phyloP scores from a whole-genome alignment of 129 eudicot genomes.

The Lactuca sativa region DNA sequence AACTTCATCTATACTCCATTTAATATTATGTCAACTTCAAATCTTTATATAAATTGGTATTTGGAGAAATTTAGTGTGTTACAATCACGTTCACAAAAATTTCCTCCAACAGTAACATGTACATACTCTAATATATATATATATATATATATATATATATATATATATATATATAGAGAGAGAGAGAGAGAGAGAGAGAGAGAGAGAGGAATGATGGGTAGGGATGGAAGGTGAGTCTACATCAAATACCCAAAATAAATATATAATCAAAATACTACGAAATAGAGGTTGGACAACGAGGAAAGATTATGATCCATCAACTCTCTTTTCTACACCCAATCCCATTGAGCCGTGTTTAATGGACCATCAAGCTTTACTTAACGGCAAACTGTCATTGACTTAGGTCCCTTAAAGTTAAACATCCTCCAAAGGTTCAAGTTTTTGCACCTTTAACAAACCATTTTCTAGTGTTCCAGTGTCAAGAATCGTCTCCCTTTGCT shows the following conservation, averaged over 20 bases:
- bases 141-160: no score
- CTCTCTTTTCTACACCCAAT: constrained; percentile 7
- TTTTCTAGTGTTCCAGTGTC: neutral
- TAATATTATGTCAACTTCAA: no score
- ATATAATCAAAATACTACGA: constrained; percentile 20
- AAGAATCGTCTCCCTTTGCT: constrained; percentile 10
- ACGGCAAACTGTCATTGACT: constrained; percentile 1
- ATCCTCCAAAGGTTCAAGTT: constrained; percentile 11
- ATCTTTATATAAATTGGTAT: no score
- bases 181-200: no score
- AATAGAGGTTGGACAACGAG: constrained; percentile 10
- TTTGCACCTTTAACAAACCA: constrained; percentile 19
- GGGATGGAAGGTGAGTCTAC: constrained; percentile 25
- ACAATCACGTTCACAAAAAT: no score
- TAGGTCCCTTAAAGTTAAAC: constrained; percentile 21
- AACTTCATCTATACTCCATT: no score
- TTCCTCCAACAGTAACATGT: constrained; percentile 6
- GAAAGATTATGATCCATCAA: constrained; percentile 23
- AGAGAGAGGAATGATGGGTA: constrained; percentile 5
- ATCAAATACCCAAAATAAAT: constrained; percentile 19
- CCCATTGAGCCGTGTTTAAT: constrained; percentile 4
- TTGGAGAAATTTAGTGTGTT: no score
- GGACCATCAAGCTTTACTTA: constrained; percentile 18
- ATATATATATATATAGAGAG: no score
- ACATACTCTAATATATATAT: constrained; percentile 16